These are phyloP conservation scores for Nothophytophthora sp. DNA, from an alignment of 352 stramenopile genomes.

Conservation along the genomic window DNA sequence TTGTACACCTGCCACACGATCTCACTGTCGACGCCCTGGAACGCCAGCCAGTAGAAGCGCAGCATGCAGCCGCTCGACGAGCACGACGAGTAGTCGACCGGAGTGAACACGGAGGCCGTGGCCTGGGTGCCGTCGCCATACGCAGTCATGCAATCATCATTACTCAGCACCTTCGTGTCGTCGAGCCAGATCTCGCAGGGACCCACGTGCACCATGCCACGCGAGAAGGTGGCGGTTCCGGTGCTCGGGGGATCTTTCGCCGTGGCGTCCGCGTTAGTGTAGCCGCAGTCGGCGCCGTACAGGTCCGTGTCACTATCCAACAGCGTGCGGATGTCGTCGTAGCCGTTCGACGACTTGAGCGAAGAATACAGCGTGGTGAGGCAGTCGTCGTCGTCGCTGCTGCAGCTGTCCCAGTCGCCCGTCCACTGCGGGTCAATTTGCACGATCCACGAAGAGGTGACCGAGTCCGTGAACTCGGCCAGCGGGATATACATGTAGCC, in stretches of 20 bases:
- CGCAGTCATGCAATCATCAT: constrained; percentile 34
- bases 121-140: constrained; percentile 28
- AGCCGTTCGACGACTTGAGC: constrained; percentile 26
- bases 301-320: constrained; percentile 27
- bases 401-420: constrained; percentile 30
- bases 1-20: constrained; percentile 37
- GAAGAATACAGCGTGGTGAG: constrained; percentile 25
- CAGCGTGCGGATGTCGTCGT: constrained; percentile 29
- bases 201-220: constrained; percentile 29
- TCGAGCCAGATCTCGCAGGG: constrained; percentile 40
- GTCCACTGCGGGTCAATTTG: constrained; percentile 31
- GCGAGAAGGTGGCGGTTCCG: constrained; percentile 30
- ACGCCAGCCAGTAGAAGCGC: constrained; percentile 36
- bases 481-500: constrained; percentile 30
- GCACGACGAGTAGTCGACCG: constrained; percentile 40
- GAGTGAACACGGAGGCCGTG: constrained; percentile 28
- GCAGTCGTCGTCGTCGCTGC: constrained; percentile 14
- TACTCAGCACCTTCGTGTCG: constrained; percentile 30
- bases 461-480: constrained; percentile 19
- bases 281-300: constrained; percentile 32
- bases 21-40: constrained; percentile 22
- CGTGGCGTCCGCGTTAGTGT: constrained; percentile 24
- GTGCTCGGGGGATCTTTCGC: constrained; percentile 28
- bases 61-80: constrained; percentile 31
- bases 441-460: constrained; percentile 22